Evolutionary conservation across 108 stramenopile genomes (phyloP).

Genomic region (Cyclotella cryptica): DNA sequence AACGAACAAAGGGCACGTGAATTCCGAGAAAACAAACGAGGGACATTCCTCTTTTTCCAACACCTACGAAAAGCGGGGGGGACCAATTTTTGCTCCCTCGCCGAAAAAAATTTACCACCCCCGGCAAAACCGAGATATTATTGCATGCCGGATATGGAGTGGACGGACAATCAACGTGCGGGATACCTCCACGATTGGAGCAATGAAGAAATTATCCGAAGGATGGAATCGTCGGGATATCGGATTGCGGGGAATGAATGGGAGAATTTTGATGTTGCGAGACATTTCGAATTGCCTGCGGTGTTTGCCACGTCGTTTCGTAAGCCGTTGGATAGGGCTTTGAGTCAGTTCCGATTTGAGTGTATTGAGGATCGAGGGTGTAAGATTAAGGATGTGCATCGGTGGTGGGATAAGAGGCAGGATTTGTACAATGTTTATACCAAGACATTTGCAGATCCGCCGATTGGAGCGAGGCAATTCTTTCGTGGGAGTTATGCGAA

Average conservation of each 20-base stretch:
- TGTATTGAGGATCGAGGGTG: constrained; percentile 87
- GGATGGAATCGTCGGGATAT: constrained; percentile 54
- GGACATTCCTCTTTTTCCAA: constrained; percentile 79
- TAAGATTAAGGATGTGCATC: constrained; percentile 62
- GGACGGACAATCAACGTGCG: constrained; percentile 56
- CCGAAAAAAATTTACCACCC: constrained; percentile 70
- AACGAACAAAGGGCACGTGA: constrained; percentile 55
- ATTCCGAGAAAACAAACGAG: constrained; percentile 60
- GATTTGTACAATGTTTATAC: constrained; percentile 85
- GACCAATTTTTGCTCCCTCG: constrained; percentile 82
- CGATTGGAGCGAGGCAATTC: constrained; percentile 39
- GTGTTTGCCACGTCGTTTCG: constrained; percentile 85
- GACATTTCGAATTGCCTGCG: constrained; percentile 77
- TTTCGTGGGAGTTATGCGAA: constrained; percentile 36
- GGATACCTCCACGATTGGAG: constrained; percentile 67
- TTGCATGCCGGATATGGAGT: constrained; percentile 79
- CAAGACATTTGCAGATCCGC: constrained; percentile 69
- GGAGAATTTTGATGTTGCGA: constrained; percentile 70
- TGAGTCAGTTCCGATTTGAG: constrained; percentile 88
- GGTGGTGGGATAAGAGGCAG: constrained; percentile 70
- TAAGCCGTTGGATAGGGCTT: constrained; percentile 78
- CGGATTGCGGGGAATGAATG: constrained; percentile 86
- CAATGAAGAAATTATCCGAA: constrained; percentile 64
- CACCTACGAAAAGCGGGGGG: constrained; percentile 82
- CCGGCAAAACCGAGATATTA: constrained; percentile 65